Base-by-base conservation (phyloP, 1,284 basidiomycete species). In the Cryptococcus sp. region DNA sequence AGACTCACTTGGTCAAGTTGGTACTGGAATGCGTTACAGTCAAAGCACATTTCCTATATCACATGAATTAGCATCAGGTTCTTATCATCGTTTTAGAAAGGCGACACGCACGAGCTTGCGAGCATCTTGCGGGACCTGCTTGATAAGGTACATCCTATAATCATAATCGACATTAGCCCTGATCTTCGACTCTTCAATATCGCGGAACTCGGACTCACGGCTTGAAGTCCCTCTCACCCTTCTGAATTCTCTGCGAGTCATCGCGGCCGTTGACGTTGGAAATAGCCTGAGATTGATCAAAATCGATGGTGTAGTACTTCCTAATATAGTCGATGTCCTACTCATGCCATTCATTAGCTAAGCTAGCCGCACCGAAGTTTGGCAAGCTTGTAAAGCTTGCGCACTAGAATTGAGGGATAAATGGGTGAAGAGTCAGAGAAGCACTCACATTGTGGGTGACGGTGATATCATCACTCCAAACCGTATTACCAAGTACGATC, bases 401-500 rank as follows among this genome's bases (percentile, higher is more conserved):
- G n/a, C n/a, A n/a, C n/a, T n/a, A n/a, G n/a, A 40, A 40, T 29
- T 46, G n/a, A 51, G 34, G 34, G 45, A 52, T n/a, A 29, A 23
- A 19, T 39, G 26, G n/a, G n/a, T n/a, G n/a, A n/a, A 15, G 13
- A 53, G 19, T 4, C 19, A 29, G 45, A 16, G 16, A 16, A 20
- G 3, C 16, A 65, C 69, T 55, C 48, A 74, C 62, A 57, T 61
- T 73, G 54, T 76, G 73, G 10, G 73, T 74, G 26, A 78, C 70
- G 15, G 74, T 76, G 29, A 78, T 62, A 64, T 76, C 74, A 54
- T 77, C 72, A 48, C 66, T 69, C 64, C 69, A 81, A 65, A 84
- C 84, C 48, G 86, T 84, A 54, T 80, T 83, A 16, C 86, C 85
- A 37, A 88, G 73, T 6, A 88, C 80, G 48, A 77, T 79, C 63